Conservation (phyloP, 148 eudicot species). For the Euryodendron excelsum region DNA sequence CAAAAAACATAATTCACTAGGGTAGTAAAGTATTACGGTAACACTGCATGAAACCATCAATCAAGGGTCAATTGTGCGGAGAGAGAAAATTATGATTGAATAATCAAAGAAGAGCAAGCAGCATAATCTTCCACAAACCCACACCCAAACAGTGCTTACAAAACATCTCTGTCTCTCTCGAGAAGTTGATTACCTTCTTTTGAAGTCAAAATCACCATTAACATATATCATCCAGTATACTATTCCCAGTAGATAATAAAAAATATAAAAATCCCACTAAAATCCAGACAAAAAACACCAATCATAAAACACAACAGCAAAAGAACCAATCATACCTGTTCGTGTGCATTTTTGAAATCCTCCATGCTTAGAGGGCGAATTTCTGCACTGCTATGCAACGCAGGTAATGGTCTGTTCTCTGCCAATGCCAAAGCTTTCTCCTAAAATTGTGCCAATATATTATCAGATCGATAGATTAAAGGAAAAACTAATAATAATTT, state of each 20-base stretch:
- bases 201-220: background rate
- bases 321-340: constrained; percentile 60
- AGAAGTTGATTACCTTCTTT: background rate
- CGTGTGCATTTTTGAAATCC: constrained; percentile 86
- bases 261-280: no score
- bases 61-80: no score
- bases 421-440: constrained; percentile 68
- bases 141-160: background rate
- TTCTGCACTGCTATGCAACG: constrained; percentile 61
- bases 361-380: constrained; percentile 68
- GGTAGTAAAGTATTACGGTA: no score
- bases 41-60: background rate
- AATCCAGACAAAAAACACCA: background rate
- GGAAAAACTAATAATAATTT: background rate
- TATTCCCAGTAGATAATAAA: background rate
- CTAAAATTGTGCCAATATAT: constrained; percentile 32
- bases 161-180: background rate
- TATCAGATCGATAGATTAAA: background rate
- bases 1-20: no score
- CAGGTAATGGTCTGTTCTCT: constrained; percentile 55
- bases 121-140: background rate
- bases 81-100: background rate
- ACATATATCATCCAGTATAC: background rate
- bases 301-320: background rate
- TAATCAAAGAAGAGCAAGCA: no score